These are phyloP conservation scores for Didymellaceae sp. DNA, from an alignment of 2,329 filamentous ascomycete genomes.

Conservation along the genomic window DNA sequence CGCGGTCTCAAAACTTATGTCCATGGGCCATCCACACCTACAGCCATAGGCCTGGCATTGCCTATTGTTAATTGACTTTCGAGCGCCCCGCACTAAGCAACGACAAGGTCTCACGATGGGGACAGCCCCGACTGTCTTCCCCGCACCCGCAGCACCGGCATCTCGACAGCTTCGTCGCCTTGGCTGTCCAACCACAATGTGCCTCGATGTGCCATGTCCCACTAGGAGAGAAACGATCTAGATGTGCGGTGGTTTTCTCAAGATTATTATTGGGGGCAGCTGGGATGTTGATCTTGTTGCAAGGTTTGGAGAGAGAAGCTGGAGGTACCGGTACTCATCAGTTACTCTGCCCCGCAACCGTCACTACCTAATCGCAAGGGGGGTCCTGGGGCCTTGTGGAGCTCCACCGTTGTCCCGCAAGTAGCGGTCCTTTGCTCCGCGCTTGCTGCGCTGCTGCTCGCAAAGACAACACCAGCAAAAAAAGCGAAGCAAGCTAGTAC, in stretches of 20 bases:
- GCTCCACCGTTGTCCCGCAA: not conserved
- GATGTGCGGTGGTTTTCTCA: not conserved
- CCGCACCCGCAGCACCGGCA: slow-evolving; percentile 13
- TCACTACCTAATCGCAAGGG: too few species aligned
- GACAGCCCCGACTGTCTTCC: slow-evolving; percentile 6
- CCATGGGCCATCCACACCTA: not conserved
- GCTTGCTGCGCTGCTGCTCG: too few species aligned
- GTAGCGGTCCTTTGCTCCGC: slow-evolving; percentile 4
- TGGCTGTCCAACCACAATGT: slow-evolving; percentile 3
- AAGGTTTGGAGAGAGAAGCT: too few species aligned
- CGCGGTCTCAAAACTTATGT: not conserved
- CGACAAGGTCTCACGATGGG: slow-evolving; percentile 4
- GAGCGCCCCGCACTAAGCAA: slow-evolving; percentile 10
- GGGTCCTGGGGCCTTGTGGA: not conserved
- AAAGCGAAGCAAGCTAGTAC: too few species aligned
- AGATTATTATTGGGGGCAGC: too few species aligned
- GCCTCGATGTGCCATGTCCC: not conserved
- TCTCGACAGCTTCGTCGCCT: not conserved
- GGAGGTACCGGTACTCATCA: too few species aligned
- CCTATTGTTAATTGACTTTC: too few species aligned
- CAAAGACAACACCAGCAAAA: too few species aligned
- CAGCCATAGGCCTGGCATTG: too few species aligned
- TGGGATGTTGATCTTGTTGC: too few species aligned
- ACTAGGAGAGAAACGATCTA: not conserved
- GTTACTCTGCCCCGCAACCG: not conserved